phyloP scores from a whole-genome alignment of 495 filamentous ascomycete species.

The Trichocladium antarcticum region DNA sequence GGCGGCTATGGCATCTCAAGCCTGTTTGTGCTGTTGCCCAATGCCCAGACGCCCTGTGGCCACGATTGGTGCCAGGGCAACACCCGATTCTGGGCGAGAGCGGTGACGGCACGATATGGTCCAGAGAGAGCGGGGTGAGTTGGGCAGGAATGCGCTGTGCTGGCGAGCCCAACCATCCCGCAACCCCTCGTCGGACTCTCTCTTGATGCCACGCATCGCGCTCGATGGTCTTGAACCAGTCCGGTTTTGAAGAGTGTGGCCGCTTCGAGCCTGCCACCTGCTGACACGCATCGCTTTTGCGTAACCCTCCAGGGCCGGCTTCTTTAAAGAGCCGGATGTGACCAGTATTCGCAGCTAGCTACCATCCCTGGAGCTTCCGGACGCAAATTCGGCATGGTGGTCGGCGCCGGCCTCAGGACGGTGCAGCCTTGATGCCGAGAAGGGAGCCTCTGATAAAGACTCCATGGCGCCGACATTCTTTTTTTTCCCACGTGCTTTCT shows the following conservation, averaged over 20 bases:
- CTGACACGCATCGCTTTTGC: constrained; percentile 5
- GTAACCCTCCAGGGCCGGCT: not conserved
- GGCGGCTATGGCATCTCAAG: constrained; percentile 16
- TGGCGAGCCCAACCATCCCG: constrained; percentile 10
- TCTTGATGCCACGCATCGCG: constrained; percentile 12
- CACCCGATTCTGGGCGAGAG: constrained; percentile 6
- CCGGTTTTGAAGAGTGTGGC: not conserved
- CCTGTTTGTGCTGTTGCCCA: constrained; percentile 20
- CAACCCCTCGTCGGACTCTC: not conserved
- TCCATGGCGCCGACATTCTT: not conserved
- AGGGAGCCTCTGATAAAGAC: constrained; percentile 7
- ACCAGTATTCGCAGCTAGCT: not conserved
- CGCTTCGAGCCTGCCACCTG: not conserved
- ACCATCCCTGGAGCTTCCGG: constrained; percentile 1
- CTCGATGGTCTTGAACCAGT: constrained; percentile 1
- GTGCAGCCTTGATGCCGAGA: constrained; percentile 4
- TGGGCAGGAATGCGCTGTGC: constrained; percentile 21
- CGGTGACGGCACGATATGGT: constrained; percentile 15
- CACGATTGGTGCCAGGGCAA: constrained; percentile 23
- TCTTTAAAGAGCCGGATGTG: constrained; percentile 5
- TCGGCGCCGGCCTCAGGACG: constrained; percentile 1
- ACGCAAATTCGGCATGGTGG: constrained; percentile 9
- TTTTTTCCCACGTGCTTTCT: constrained; percentile 4
- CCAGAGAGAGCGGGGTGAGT: constrained; percentile 10
- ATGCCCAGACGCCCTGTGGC: constrained; percentile 8